phyloP scores from a whole-genome alignment of 768 basidiomycete genomes.

The Leccinum variicolor region DNA sequence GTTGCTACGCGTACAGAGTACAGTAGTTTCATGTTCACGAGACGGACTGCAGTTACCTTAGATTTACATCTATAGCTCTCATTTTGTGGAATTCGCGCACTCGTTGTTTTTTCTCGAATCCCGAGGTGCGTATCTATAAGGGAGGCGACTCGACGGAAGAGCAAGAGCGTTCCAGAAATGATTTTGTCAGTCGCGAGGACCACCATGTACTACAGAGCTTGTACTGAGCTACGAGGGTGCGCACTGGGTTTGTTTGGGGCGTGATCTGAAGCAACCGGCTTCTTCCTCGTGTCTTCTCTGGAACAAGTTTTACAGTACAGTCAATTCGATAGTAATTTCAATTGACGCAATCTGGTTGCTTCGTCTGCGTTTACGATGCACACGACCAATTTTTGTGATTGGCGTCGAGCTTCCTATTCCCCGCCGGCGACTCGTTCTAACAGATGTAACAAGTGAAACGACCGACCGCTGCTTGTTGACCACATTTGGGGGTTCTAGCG shows the following conservation, averaged over 20 bases:
- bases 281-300: background rate
- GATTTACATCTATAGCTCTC: conserved; percentile 23
- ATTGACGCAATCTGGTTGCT: background rate
- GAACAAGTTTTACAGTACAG: background rate
- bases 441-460: background rate
- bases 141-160: background rate
- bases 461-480: background rate
- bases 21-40: background rate
- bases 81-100: conserved; percentile 10
- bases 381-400: background rate
- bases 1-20: conserved; percentile 13
- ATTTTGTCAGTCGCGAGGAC: too few species aligned
- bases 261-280: background rate
- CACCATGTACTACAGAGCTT: background rate
- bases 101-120: background rate
- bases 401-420: background rate
- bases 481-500: background rate
- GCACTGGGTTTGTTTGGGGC: background rate
- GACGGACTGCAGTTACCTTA: conserved; percentile 29
- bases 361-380: background rate
- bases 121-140: background rate
- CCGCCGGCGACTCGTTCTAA: background rate
- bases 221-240: background rate
- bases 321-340: background rate
- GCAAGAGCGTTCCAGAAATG: too few species aligned